Base-by-base conservation (phyloP, 2,329 filamentous ascomycete species). In the Camillea tinctor region DNA sequence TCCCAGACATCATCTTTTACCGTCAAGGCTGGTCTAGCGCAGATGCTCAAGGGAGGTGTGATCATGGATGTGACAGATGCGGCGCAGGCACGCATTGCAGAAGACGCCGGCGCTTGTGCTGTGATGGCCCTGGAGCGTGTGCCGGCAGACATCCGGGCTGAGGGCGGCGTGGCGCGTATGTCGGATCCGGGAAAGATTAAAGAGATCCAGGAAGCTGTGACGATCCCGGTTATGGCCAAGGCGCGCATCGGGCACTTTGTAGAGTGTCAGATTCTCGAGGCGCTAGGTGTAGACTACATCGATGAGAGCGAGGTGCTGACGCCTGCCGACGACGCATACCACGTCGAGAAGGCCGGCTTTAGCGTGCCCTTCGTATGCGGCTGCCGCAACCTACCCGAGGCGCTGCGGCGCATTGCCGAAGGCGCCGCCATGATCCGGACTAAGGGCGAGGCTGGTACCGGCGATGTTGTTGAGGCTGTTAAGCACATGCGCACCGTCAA, bases 91-190 rank as follows among this genome's bases (percentile, higher is more conserved):
- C 92, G 92, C 79, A 97, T 99, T 75, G 95, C 95, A 74, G 95
- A 99, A 79, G 93, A 98, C 76, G 93, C 95, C 63, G 95, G 95
- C 64, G 95, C 95, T 64, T 91, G 88, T 69, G 95, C 95, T 73
- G 95, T 99, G 81, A 99, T 99, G 95, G 95, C 95, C 48, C 89
- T 99, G 63, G 95, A 98, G 85, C 90, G 95, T 66, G 95, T 98
- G 54, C 95, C 95, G 55, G 94, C 95, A 71, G 95, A 99, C 77
- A 99, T 99, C 76, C 88, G 95, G 69, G 88, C 84, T 63, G 85
- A 97, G 75, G 95, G 95, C 69, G 95, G 95, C 73, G 95, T 99
- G 21, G 93, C 93, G 13, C 90, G 95, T 77, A 99, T 99, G 95
- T 95, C 91, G 1, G 94, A 98, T 80, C 95, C 95, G 1, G 81